Base-by-base conservation (phyloP, 2,329 filamentous ascomycete genomes). In the Colletotrichum sojae region DNA sequence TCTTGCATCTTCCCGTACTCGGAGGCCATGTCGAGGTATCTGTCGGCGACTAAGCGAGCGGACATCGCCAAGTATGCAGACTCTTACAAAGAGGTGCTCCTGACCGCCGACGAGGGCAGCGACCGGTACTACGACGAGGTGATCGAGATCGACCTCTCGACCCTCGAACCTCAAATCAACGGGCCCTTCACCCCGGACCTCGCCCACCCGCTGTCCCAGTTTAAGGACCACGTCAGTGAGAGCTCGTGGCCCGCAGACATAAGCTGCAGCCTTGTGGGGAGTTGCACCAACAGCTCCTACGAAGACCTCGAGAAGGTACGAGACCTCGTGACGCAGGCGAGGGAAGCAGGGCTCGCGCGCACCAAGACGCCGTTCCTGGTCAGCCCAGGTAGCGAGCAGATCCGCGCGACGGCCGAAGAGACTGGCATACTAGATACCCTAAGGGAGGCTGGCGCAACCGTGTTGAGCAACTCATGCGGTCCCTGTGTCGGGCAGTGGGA, bases 1-100 rank as follows among this genome's bases (percentile, higher is more conserved):
- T 77, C 78, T 1, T 81, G 76, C 57, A 73, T 80, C 16, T 81
- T 81, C 53, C 79, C 79, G 0, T 81, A 79, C 40, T 77, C 78
- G 0, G 68, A 75, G 3, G 69, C 75, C 0, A 80, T 81, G 76
- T 65, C 71, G 2, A 63, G 75, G 4, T 81, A 80, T 62, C 74
- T 81, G 1, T 63, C 64, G 1, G 76, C 75, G 1, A 81, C 78
- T 0, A 74, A 75, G 20, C 72, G 79, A 4, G 48, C 51, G 1
- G 68, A 73, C 3, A 75, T 80, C 43, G 75, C 72, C 4, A 43
- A 46, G 10, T 49, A 73, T 15, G 75, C 76, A 31, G 68, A 74
- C 43, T 48, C 40, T 9, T 75, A 71, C 72, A 76, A 75, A 46
- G 56, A 74, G 16, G 56, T 69, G 15, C 73, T 79, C 4, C 62